These are phyloP conservation scores for Mycotypha africana DNA, from an alignment of 371 early-diverging fungal genomes.

Conservation along the genomic window DNA sequence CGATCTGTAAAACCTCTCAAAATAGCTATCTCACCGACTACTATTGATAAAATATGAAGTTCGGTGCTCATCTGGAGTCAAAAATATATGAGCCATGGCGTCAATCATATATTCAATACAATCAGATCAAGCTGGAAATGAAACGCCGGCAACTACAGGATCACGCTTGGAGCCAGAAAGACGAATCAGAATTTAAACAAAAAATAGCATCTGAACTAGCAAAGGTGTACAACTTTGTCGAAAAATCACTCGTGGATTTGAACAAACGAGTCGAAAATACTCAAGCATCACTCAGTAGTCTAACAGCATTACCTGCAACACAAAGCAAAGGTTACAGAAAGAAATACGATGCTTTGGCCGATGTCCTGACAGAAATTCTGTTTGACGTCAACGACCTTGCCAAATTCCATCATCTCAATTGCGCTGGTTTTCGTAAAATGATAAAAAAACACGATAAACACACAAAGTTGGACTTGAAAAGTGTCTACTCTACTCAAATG, in stretches of 20 bases:
- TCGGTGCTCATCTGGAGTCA: slow-evolving; percentile 31
- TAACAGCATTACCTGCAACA: slow-evolving; percentile 1
- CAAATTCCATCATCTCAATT: slow-evolving; percentile 90
- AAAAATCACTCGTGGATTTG: slow-evolving; percentile 67
- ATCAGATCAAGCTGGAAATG: slow-evolving; percentile 25
- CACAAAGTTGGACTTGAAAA: slow-evolving; percentile 70
- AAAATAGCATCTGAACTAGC: slow-evolving; percentile 74
- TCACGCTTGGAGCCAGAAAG: slow-evolving; percentile 49
- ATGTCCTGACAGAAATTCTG: slow-evolving; percentile 68
- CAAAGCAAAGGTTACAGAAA: slow-evolving; percentile 21
- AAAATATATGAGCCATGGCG: slow-evolving; percentile 40
- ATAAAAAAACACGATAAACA: slow-evolving; percentile 96
- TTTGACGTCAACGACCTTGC: slow-evolving; percentile 84
- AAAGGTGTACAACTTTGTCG: slow-evolving; percentile 79
- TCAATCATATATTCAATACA: slow-evolving; percentile 34
- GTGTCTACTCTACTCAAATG: slow-evolving; percentile 63
- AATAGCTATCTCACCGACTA: too few species aligned
- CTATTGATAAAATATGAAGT: too few species aligned
- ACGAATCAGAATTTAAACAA: slow-evolving; percentile 72
- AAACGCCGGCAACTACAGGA: slow-evolving; percentile 31
- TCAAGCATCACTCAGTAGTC: slow-evolving; percentile 46
- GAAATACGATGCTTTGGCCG: slow-evolving; percentile 50
- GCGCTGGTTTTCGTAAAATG: slow-evolving; percentile 92
- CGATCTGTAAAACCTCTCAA: too few species aligned
- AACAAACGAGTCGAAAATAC: slow-evolving; percentile 65